Conservation (phyloP, 768 basidiomycete genomes). For the Tulasnella sp. region DNA sequence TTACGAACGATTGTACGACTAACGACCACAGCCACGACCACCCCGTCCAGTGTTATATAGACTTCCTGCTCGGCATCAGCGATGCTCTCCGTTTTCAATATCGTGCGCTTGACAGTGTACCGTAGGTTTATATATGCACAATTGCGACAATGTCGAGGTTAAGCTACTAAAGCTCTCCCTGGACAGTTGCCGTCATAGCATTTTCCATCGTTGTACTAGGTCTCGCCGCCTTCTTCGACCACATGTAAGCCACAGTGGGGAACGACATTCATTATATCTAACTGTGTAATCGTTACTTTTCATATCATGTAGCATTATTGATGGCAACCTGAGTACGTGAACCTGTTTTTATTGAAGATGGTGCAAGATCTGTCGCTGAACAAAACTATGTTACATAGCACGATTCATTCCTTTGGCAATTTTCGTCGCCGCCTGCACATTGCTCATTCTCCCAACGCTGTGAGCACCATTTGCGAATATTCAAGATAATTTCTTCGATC, state of each 20-base stretch:
- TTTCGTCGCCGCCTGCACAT: slow-evolving; percentile 61
- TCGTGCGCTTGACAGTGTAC: slow-evolving; percentile 16
- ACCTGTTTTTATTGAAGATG: slow-evolving; percentile 21
- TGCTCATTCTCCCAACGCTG: slow-evolving; percentile 59
- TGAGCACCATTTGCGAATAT: slow-evolving; percentile 27
- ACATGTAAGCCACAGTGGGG: slow-evolving; percentile 63
- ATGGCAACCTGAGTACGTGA: slow-evolving; percentile 44
- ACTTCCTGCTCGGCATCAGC: not conserved
- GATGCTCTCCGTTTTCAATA: slow-evolving; percentile 19
- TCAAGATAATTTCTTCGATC: too few species aligned
- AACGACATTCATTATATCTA: not conserved
- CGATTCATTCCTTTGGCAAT: slow-evolving; percentile 80
- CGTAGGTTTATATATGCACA: not conserved
- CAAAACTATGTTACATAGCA: slow-evolving; percentile 42
- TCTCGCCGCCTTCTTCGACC: slow-evolving; percentile 70
- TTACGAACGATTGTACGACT: too few species aligned
- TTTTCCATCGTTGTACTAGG: slow-evolving; percentile 72
- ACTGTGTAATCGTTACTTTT: not conserved
- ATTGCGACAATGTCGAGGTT: not conserved
- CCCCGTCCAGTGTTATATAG: too few species aligned
- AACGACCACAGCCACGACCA: too few species aligned
- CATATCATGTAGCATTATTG: not conserved
- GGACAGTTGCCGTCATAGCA: slow-evolving; percentile 48
- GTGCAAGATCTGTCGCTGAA: slow-evolving; percentile 17
- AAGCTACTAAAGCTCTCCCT: not conserved